Base-by-base conservation (phyloP, 2,329 filamentous ascomycete genomes). In the Dichotomopilus funicola region DNA sequence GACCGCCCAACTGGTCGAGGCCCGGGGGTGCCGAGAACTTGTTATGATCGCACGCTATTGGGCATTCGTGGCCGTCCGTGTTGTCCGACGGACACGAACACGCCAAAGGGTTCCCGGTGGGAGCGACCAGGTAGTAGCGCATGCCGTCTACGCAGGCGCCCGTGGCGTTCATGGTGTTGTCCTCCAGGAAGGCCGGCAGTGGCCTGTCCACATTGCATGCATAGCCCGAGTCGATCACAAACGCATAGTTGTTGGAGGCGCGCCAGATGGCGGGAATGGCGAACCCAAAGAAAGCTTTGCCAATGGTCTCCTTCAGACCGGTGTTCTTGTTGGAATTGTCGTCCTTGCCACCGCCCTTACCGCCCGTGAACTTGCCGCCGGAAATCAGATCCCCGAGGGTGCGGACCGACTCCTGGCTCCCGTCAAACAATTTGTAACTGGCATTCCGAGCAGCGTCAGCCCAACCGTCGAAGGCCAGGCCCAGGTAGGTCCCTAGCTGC, bases 181-280 rank as follows among this genome's bases (percentile, higher is more conserved):
- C 56, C n/a, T 45, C 50, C 36, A 70, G 47, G 57, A 67, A 67
- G 38, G 64, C 47, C 55, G 10, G 37, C 6, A 62, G 34, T 2
- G 65, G 63, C 27, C 63, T 56, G 45, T 55, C 34, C 5, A 6
- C 51, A 49, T 56, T 55, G 59, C 68, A 72, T 43, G 43, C 56
- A 33, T 49, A 49, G 38, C 67, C 70, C n/a, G 67, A 65, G 62
- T 71, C 66, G 42, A 72, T 50, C 43, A 72, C 53, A 45, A 72
- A 72, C 10, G 66, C 62, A 27, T 62, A 60, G 7, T 56, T 58
- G 4, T 59, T 57, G 5, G 67, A 65, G 35, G 49, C 49, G 10
- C 56, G 54, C 71, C 70, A 72, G 3, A 67, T 43, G 11, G 56
- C 52, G 6, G 70, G 69, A 53, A 72, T 69, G 46, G 66, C 59